Evolutionary conservation across 2,329 filamentous ascomycete species (phyloP).

Genomic region (Pyrenophora tritici-repentis): DNA sequence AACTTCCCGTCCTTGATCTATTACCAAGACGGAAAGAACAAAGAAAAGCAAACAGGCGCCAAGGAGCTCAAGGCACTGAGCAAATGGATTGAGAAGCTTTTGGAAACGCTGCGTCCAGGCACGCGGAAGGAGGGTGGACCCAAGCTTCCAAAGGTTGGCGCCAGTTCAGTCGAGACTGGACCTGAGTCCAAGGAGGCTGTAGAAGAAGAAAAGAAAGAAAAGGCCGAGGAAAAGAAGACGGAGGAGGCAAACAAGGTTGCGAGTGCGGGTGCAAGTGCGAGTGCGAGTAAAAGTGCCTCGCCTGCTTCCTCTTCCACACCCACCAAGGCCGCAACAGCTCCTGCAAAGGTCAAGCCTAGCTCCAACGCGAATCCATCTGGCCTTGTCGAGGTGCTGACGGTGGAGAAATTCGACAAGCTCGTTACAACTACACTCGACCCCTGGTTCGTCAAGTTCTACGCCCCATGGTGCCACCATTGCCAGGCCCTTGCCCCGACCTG

Average conservation of each 20-base stretch:
- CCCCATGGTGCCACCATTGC: slow-evolving; percentile 96
- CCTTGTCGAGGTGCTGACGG: slow-evolving; percentile 73
- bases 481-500: slow-evolving; percentile 90
- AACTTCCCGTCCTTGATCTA: slow-evolving; percentile 79
- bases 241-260: slow-evolving; percentile 7
- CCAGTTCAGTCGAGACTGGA: slow-evolving; percentile 53
- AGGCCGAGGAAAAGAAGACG: slow-evolving; percentile 18
- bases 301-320: slow-evolving; percentile 19
- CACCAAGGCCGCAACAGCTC: slow-evolving; percentile 37
- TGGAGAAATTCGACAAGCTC: slow-evolving; percentile 81
- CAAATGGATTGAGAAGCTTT: slow-evolving; percentile 71
- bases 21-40: slow-evolving; percentile 75
- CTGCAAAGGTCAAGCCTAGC: slow-evolving; percentile 28
- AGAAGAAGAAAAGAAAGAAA: slow-evolving; percentile 41
- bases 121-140: slow-evolving; percentile 71
- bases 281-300: slow-evolving; percentile 9
- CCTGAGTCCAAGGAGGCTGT: slow-evolving; percentile 43
- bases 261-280: slow-evolving; percentile 1
- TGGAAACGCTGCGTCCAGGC: slow-evolving; percentile 81
- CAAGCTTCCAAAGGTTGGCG: slow-evolving; percentile 73
- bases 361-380: slow-evolving; percentile 71
- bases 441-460: slow-evolving; percentile 99
- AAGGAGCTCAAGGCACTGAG: slow-evolving; percentile 71
- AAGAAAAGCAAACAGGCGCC: slow-evolving; percentile 67
- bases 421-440: slow-evolving; percentile 88